A percentile compares a stretch with the other conserved stretches of the same genome.
phyloP scores from a whole-genome alignment of 1,139 yeast genomes.

The Geotrichum cucujoidarum region DNA sequence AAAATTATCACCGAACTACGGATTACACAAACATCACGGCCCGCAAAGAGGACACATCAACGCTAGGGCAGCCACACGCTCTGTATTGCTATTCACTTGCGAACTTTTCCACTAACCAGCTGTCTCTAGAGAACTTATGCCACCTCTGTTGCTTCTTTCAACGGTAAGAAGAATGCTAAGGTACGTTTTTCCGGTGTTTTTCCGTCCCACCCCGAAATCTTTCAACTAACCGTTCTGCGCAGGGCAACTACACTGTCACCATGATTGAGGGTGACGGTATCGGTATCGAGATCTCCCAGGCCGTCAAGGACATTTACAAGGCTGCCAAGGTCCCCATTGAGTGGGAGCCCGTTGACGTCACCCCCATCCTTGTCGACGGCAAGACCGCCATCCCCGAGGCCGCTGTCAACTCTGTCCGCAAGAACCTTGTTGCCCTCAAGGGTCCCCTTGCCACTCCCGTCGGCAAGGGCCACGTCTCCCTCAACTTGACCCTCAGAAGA shows the following conservation, averaged over 20 bases:
- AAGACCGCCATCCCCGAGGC: constrained; percentile 54
- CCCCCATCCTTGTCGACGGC: constrained; percentile 53
- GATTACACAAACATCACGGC: constrained; percentile 3
- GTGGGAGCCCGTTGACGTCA: constrained; percentile 86
- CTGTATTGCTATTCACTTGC: too few species aligned
- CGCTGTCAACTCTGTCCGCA: constrained; percentile 85
- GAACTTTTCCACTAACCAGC: neutral
- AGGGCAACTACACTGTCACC: constrained; percentile 72
- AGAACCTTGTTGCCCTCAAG: constrained; percentile 95
- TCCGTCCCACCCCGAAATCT: constrained; percentile 8
- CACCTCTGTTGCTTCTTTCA: constrained; percentile 53
- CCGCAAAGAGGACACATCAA: too few species aligned
- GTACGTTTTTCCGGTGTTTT: constrained; percentile 22
- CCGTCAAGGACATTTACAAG: constrained; percentile 85
- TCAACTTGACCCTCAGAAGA: constrained; percentile 94
- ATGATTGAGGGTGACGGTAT: constrained; percentile 98
- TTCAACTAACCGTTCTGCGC: neutral
- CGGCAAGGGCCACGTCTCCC: constrained; percentile 69
- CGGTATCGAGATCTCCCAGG: constrained; percentile 92
- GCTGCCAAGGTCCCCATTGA: constrained; percentile 85
- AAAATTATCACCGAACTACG: constrained; percentile 1
- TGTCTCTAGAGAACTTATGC: constrained; percentile 35
- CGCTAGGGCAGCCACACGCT: too few species aligned
- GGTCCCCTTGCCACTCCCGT: constrained; percentile 93
- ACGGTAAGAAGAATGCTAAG: constrained; percentile 53